Percentiles rank a stretch among this genome's conserved stretches.
Conservation (phyloP, 2,329 filamentous ascomycete genomes). For the Xylariaceae sp. region DNA sequence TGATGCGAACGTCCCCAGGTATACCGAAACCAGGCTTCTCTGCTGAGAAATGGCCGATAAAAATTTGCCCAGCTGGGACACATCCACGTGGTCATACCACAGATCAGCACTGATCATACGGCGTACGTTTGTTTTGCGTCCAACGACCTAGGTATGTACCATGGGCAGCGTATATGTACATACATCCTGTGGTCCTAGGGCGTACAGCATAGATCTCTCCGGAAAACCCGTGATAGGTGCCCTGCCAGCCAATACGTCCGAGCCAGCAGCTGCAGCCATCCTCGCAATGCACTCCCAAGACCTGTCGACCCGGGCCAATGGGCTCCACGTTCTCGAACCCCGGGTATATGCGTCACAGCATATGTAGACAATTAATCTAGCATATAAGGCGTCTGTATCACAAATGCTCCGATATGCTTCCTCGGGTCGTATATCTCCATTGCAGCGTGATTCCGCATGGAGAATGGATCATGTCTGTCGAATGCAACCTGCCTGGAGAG, state of each 20-base stretch:
- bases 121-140: too few species aligned
- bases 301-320: not conserved
- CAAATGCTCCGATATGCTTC: not conserved
- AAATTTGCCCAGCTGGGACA: conserved; percentile 1
- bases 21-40: not conserved
- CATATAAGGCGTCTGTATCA: not conserved
- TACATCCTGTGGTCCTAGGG: not conserved
- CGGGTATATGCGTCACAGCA: not conserved
- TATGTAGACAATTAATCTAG: not conserved
- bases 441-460: not conserved
- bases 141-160: too few species aligned
- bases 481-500: not conserved
- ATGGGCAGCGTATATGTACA: not conserved
- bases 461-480: not conserved
- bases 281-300: conserved; percentile 1
- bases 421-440: not conserved
- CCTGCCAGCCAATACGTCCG: not conserved
- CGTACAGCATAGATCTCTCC: conserved; percentile 9
- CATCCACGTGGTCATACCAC: conserved; percentile 15
- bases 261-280: conserved; percentile 2
- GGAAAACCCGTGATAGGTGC: conserved; percentile 6
- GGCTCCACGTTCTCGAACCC: not conserved
- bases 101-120: too few species aligned
- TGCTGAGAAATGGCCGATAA: not conserved
- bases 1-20: not conserved